phyloP scores from a whole-genome alignment of 129 eudicot genomes.

The Ambrosia trifida region DNA sequence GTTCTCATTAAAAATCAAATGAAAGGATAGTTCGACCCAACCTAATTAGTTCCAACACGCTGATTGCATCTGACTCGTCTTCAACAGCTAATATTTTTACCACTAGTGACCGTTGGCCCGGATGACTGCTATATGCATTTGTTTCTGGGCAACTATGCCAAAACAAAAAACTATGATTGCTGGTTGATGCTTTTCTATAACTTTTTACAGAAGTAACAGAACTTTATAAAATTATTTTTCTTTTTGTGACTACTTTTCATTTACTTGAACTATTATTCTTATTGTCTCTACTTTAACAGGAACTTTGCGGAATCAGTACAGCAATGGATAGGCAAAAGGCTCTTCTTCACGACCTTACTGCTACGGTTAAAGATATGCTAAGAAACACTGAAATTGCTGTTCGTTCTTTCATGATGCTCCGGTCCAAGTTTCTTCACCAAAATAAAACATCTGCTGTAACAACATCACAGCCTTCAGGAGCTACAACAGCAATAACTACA shows the following conservation, averaged over 20 bases:
- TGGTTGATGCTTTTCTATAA: neutral
- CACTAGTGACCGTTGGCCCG: no score
- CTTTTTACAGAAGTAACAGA: neutral
- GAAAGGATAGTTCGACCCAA: no score
- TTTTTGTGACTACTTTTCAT: slow-evolving; percentile 1
- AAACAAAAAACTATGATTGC: neutral
- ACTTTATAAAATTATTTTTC: neutral
- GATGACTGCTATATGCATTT: neutral
- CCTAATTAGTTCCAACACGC: no score
- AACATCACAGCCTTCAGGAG: slow-evolving; percentile 67
- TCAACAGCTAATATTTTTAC: no score
- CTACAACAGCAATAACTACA: slow-evolving; percentile 32
- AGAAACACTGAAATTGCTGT: slow-evolving; percentile 87
- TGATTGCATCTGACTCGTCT: no score
- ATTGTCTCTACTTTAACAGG: slow-evolving; percentile 41
- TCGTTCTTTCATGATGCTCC: slow-evolving; percentile 90
- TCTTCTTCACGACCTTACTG: slow-evolving; percentile 64
- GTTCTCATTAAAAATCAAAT: no score
- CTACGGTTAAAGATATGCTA: slow-evolving; percentile 77
- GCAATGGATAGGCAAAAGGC: slow-evolving; percentile 88
- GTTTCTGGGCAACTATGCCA: neutral
- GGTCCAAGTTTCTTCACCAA: slow-evolving; percentile 77
- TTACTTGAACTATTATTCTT: neutral
- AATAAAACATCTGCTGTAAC: slow-evolving; percentile 47
- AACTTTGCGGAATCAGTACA: slow-evolving; percentile 86